Evolutionary conservation across 495 filamentous ascomycete species (phyloP).

Genomic region (Aspergillus mulundensis): DNA sequence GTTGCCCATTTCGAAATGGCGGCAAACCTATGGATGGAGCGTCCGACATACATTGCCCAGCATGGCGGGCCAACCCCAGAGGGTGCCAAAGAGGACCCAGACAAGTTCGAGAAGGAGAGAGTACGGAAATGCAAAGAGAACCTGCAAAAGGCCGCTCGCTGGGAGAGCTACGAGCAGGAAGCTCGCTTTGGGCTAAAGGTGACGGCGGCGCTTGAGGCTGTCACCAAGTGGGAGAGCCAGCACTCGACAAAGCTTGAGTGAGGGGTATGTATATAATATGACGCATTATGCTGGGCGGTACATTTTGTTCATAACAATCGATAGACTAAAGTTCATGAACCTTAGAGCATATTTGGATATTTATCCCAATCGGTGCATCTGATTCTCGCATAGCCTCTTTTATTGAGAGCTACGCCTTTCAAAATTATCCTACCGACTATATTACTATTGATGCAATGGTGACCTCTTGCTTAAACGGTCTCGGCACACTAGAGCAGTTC

Average conservation of each 20-base stretch:
- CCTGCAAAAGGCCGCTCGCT: slow-evolving; percentile 73
- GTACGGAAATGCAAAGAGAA: slow-evolving; percentile 65
- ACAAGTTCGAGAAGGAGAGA: slow-evolving; percentile 45
- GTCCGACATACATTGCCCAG: slow-evolving; percentile 31
- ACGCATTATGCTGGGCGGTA: slow-evolving; percentile 18
- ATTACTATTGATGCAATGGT: no score
- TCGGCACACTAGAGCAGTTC: neutral
- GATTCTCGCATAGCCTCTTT: no score
- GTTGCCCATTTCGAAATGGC: slow-evolving; percentile 88
- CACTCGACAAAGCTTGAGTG: slow-evolving; percentile 21
- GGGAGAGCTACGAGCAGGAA: slow-evolving; percentile 86
- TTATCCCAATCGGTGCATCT: no score
- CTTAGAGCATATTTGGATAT: neutral
- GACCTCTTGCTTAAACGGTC: neutral
- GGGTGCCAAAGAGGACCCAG: slow-evolving; percentile 7
- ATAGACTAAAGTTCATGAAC: neutral
- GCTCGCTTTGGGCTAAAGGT: slow-evolving; percentile 81
- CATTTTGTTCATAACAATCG: slow-evolving; percentile 4
- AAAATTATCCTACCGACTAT: neutral
- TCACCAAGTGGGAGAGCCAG: slow-evolving; percentile 59
- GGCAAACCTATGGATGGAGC: slow-evolving; percentile 71
- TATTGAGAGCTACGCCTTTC: no score
- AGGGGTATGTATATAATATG: neutral
- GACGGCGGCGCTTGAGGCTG: slow-evolving; percentile 70
- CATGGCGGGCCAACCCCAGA: slow-evolving; percentile 25